phyloP scores from a whole-genome alignment of 2,329 filamentous ascomycete genomes.

The Dryadomyces quercivorus region DNA sequence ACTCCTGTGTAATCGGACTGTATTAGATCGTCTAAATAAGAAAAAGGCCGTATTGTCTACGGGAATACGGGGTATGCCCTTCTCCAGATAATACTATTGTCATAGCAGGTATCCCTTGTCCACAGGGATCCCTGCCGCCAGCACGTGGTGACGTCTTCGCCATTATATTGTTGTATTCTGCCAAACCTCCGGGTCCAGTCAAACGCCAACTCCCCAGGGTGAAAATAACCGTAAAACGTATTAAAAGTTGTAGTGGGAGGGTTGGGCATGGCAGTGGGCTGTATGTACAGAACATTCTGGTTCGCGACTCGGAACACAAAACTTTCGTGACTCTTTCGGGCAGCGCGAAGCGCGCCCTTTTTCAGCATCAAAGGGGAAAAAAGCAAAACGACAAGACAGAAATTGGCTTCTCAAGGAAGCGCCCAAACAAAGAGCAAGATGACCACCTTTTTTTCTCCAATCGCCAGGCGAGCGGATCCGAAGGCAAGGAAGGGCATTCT shows the following conservation, averaged over 20 bases:
- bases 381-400: neutral
- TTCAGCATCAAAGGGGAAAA: neutral
- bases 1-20: neutral
- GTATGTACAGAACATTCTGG: slow-evolving; percentile 7
- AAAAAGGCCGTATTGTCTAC: no score
- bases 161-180: neutral
- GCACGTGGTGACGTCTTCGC: neutral
- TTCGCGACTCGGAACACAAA: neutral
- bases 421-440: neutral
- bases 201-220: neutral
- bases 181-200: neutral
- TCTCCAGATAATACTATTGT: no score
- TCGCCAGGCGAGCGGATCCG: no score
- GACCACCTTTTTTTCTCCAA: neutral
- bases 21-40: neutral
- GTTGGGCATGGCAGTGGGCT: neutral
- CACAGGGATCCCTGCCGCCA: neutral
- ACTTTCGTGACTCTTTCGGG: slow-evolving; percentile 5
- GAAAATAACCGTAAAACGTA: neutral
- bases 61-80: neutral
- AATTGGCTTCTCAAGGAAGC: neutral
- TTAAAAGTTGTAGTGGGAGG: neutral
- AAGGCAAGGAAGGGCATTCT: neutral
- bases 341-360: neutral
- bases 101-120: neutral